phyloP scores from a whole-genome alignment of 495 filamentous ascomycete species.

The Penicillium fimorum region DNA sequence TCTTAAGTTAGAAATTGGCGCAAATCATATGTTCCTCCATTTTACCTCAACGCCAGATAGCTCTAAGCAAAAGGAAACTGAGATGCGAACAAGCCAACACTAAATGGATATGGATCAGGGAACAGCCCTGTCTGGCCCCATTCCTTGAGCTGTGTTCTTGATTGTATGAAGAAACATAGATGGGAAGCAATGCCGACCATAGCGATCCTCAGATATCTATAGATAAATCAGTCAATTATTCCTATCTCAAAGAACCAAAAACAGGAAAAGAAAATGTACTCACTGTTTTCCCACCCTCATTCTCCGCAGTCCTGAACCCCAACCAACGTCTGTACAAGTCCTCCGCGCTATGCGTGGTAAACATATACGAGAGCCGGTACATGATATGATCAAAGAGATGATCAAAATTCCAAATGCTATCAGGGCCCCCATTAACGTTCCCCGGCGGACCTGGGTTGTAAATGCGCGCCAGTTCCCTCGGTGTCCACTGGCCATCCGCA shows the following conservation, averaged over 20 bases:
- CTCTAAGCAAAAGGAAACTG: neutral
- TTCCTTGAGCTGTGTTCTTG: constrained; percentile 19
- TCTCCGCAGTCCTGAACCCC: constrained; percentile 22
- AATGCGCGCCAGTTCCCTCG: constrained; percentile 22
- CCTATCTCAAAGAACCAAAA: neutral
- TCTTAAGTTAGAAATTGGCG: neutral
- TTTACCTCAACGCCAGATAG: neutral
- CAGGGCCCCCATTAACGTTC: constrained; percentile 24
- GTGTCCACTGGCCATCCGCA: constrained; percentile 46
- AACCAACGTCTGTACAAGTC: constrained; percentile 28
- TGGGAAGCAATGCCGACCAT: constrained; percentile 30
- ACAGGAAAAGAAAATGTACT: neutral
- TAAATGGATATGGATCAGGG: constrained; percentile 3
- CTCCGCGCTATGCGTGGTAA: constrained; percentile 28
- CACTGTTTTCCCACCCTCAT: constrained; percentile 25
- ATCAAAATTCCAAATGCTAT: constrained; percentile 27
- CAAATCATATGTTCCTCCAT: neutral
- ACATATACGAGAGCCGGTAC: constrained; percentile 33
- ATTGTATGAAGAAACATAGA: constrained; percentile 30
- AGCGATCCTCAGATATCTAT: constrained; percentile 11
- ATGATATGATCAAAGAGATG: constrained; percentile 27
- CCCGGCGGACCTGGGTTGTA: constrained; percentile 26
- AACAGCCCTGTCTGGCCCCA: constrained; percentile 23
- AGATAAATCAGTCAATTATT: neutral
- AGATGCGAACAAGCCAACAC: neutral